Percentiles rank a stretch among this genome's conserved stretches.
These are phyloP conservation scores for Lepidium campestre DNA, from an alignment of 441 rosid species.

Conservation along the genomic window DNA sequence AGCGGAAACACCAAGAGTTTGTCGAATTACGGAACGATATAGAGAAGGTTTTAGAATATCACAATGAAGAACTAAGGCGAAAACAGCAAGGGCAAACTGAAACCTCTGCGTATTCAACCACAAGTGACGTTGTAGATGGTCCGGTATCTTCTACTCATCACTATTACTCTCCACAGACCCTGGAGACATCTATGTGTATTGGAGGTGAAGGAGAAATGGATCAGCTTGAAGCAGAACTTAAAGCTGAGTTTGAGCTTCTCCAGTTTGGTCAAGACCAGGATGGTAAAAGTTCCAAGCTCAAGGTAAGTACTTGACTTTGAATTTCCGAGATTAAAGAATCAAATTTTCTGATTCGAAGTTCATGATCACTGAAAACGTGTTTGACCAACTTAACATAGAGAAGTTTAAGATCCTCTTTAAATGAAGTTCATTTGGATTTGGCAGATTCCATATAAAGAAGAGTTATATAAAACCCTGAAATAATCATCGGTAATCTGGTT, in stretches of 20 bases:
- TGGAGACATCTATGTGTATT: constrained; percentile 25
- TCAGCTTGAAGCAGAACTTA: constrained; percentile 73
- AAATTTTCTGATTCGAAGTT: not conserved
- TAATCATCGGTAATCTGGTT: too few species aligned
- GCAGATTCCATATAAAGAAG: too few species aligned
- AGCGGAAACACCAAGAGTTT: constrained; percentile 33
- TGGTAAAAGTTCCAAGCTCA: not conserved
- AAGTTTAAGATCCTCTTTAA: not conserved
- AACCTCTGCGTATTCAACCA: constrained; percentile 27
- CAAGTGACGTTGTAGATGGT: constrained; percentile 30
- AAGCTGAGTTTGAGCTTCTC: constrained; percentile 58
- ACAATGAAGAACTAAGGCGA: constrained; percentile 27
- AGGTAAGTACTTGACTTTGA: constrained; percentile 25
- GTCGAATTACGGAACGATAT: constrained; percentile 43
- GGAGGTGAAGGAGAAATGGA: constrained; percentile 47
- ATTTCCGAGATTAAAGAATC: not conserved
- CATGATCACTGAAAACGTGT: not conserved
- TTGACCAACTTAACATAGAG: too few species aligned
- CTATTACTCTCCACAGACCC: constrained; percentile 25
- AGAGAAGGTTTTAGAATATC: constrained; percentile 40
- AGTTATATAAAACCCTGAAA: too few species aligned
- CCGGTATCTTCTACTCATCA: constrained; percentile 21
- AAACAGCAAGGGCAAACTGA: constrained; percentile 19
- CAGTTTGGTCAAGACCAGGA: constrained; percentile 49
- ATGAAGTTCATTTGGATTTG: not conserved